Conservation (phyloP, 768 basidiomycete species). For the Xerocomus potaroensis region DNA sequence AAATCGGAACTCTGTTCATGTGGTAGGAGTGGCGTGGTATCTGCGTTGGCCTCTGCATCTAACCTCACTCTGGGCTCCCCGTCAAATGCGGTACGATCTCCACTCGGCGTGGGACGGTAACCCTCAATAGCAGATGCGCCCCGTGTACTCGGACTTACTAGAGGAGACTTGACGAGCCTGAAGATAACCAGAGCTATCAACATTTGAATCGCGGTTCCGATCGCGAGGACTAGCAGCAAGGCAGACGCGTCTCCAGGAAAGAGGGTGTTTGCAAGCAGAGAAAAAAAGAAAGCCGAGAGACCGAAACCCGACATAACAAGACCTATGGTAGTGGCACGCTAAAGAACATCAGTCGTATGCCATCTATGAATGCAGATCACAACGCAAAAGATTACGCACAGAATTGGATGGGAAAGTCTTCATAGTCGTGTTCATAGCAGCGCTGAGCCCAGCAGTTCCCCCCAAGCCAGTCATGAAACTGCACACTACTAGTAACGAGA, state of each 20-base stretch:
- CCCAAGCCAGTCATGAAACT: conserved; percentile 75
- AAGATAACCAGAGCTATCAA: conserved; percentile 72
- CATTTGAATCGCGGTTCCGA: conserved; percentile 80
- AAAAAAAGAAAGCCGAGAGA: conserved; percentile 88
- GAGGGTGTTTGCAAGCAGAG: conserved; percentile 62
- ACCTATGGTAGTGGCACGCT: conserved; percentile 75
- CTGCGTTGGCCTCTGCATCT: conserved; percentile 14
- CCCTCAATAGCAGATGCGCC: conserved; percentile 10
- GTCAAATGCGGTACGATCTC: conserved; percentile 21
- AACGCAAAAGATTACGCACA: conserved; percentile 40
- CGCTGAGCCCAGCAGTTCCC: conserved; percentile 64
- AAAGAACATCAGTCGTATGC: neutral
- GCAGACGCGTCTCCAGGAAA: conserved; percentile 77
- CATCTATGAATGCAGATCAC: neutral
- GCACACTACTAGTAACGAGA: conserved; percentile 54
- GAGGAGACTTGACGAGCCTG: conserved; percentile 59
- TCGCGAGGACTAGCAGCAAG: conserved; percentile 68
- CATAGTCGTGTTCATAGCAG: conserved; percentile 77
- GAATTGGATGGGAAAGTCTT: conserved; percentile 73
- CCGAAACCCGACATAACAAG: conserved; percentile 86
- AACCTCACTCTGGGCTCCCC: conserved; percentile 17
- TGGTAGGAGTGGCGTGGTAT: conserved; percentile 21
- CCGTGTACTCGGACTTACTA: conserved; percentile 22
- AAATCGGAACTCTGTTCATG: conserved; percentile 15
- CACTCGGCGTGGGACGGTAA: conserved; percentile 17